Conservation (phyloP, 192 early-diverging fungal genomes). For the Piromyces finnis region DNA sequence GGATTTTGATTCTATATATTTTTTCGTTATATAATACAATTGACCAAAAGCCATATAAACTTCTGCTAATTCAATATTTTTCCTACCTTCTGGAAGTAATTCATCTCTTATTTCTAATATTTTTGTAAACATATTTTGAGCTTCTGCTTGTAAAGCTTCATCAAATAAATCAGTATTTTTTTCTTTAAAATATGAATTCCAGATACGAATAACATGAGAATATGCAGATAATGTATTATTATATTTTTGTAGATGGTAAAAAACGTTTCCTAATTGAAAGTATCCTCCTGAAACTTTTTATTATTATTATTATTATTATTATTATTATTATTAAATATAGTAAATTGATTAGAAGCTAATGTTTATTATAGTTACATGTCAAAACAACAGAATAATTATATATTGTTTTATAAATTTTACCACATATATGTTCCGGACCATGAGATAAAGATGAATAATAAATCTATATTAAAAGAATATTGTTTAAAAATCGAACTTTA, state of each 20-base stretch:
- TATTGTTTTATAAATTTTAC: constrained; percentile 2
- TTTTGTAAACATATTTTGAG: background rate
- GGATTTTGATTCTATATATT: background rate
- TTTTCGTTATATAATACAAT: background rate
- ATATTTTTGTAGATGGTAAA: background rate
- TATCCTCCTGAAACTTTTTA: constrained; percentile 24
- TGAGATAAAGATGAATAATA: constrained; percentile 19
- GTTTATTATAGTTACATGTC: no score
- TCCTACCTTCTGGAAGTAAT: background rate
- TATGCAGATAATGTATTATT: background rate
- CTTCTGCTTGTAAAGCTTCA: background rate
- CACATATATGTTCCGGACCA: constrained; percentile 18
- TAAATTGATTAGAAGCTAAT: no score
- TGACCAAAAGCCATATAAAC: background rate
- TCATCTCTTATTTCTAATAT: background rate
- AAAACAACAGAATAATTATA: no score
- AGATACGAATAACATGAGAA: background rate
- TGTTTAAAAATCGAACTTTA: no score
- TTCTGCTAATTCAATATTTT: background rate
- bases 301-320: background rate
- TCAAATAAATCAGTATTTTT: background rate
- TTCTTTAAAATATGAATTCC: background rate
- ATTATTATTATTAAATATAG: no score
- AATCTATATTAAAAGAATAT: no score
- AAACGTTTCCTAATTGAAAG: constrained; percentile 22